These are phyloP conservation scores for Venturia effusa DNA, from an alignment of 2,329 filamentous ascomycete species.

Conservation along the genomic window DNA sequence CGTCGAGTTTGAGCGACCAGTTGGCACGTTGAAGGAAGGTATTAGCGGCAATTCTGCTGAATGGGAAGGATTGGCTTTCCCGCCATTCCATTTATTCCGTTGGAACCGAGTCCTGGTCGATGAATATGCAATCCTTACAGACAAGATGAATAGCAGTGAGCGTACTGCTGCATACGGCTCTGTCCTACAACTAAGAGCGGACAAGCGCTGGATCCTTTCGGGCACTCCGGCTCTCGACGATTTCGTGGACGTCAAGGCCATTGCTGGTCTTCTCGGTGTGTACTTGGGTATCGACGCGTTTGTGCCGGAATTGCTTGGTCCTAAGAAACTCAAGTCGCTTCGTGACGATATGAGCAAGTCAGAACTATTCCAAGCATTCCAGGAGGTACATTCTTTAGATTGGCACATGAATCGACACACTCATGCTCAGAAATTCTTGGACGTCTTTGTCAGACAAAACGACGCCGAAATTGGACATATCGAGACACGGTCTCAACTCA, in stretches of 20 bases:
- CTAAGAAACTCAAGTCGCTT: conserved; percentile 33
- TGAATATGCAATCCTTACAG: conserved; percentile 49
- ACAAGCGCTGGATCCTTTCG: conserved; percentile 51
- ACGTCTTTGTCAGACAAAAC: conserved; percentile 38
- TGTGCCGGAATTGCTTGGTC: conserved; percentile 31
- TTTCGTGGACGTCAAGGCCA: conserved; percentile 48
- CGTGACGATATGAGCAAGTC: conserved; percentile 35
- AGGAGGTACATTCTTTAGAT: conserved; percentile 36
- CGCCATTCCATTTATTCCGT: conserved; percentile 47
- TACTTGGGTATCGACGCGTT: conserved; percentile 40
- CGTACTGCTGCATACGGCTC: conserved; percentile 18
- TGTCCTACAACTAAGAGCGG: conserved; percentile 29
- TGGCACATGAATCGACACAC: conserved; percentile 43
- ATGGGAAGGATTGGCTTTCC: conserved; percentile 20
- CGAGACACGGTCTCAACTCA: conserved; percentile 28
- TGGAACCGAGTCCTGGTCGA: conserved; percentile 53
- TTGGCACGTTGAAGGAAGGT: neutral
- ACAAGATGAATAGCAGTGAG: conserved; percentile 12
- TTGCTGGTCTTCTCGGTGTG: conserved; percentile 45
- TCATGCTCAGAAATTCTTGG: conserved; percentile 44
- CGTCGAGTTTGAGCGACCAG: neutral
- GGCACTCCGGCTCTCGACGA: conserved; percentile 49
- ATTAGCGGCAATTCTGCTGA: conserved; percentile 9
- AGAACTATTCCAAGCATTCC: conserved; percentile 46
- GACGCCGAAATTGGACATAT: conserved; percentile 24